phyloP scores from a whole-genome alignment of 129 eudicot genomes.

The Flaveria bidentis region DNA sequence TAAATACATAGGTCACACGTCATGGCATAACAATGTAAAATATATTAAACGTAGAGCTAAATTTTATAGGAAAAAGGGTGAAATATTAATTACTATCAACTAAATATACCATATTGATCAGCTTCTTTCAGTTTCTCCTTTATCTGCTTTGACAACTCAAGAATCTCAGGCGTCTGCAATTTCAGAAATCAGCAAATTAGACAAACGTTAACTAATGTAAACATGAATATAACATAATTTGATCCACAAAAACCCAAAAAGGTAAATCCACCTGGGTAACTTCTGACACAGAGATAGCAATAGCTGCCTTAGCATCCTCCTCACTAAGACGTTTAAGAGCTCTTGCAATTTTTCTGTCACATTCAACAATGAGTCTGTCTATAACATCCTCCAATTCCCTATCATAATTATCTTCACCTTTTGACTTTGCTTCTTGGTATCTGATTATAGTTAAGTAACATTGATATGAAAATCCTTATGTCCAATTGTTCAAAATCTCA shows the following conservation, averaged over 20 bases:
- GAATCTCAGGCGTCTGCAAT: constrained; percentile 79
- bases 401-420: constrained; percentile 82
- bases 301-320: constrained; percentile 99
- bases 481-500: neutral
- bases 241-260: neutral
- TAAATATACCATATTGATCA: constrained; percentile 61
- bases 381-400: constrained; percentile 92
- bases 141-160: constrained; percentile 83
- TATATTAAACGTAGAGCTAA: neutral
- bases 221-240: neutral
- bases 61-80: neutral
- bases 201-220: neutral
- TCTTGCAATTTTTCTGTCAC: constrained; percentile 86
- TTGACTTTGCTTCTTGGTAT: constrained; percentile 74
- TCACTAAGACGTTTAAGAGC: constrained; percentile 96
- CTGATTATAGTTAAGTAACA: constrained; percentile 50
- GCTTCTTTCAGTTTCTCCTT: constrained; percentile 89
- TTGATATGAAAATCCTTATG: neutral
- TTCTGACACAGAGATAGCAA: constrained; percentile 91
- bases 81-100: neutral
- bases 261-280: constrained; percentile 63
- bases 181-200: constrained; percentile 11
- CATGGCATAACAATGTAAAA: neutral
- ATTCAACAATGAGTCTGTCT: constrained; percentile 93
- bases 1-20: neutral